A percentile compares a stretch with the other conserved stretches of the same genome.
phyloP scores from a whole-genome alignment of 2,329 filamentous ascomycete genomes.

The Trichoderma citrinoviride region DNA sequence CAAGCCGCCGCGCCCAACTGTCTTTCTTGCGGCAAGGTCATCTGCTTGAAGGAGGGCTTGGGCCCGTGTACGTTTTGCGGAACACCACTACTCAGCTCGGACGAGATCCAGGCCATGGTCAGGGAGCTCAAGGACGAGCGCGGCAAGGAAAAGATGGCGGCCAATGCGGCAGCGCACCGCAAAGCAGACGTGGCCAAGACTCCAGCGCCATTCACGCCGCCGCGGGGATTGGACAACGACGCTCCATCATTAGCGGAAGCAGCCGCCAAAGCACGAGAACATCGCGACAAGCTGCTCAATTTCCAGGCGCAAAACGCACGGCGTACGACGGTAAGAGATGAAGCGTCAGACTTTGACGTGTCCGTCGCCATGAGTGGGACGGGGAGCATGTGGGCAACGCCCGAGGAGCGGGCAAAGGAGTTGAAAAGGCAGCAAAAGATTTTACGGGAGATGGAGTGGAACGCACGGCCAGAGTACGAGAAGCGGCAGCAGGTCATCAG shows the following conservation, averaged over 20 bases:
- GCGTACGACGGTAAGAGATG: slow-evolving; percentile 81
- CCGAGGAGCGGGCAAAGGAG: slow-evolving; percentile 77
- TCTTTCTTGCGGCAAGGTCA: slow-evolving; percentile 86
- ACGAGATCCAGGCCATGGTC: slow-evolving; percentile 83
- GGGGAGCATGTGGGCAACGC: slow-evolving; percentile 73
- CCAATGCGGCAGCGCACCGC: slow-evolving; percentile 69
- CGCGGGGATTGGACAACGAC: slow-evolving; percentile 37
- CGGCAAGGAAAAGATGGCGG: slow-evolving; percentile 80
- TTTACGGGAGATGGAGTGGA: slow-evolving; percentile 82
- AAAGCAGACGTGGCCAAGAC: slow-evolving; percentile 62
- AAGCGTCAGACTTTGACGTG: slow-evolving; percentile 66
- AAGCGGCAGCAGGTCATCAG: slow-evolving; percentile 81
- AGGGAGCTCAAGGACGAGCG: slow-evolving; percentile 79
- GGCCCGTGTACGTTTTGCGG: slow-evolving; percentile 93
- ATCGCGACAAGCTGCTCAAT: slow-evolving; percentile 74
- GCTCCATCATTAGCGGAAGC: slow-evolving; percentile 50
- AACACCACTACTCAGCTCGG: slow-evolving; percentile 64
- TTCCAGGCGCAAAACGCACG: slow-evolving; percentile 86
- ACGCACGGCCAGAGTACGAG: slow-evolving; percentile 80
- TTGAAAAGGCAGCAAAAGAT: slow-evolving; percentile 83
- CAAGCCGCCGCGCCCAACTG: slow-evolving; percentile 93
- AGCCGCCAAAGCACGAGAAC: slow-evolving; percentile 67
- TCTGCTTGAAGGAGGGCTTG: slow-evolving; percentile 90
- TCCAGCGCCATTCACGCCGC: slow-evolving; percentile 58
- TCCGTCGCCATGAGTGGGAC: slow-evolving; percentile 43